Evolutionary conservation across 2,329 filamentous ascomycete species (phyloP).

Genomic region (Dendrostoma leiphaemia): DNA sequence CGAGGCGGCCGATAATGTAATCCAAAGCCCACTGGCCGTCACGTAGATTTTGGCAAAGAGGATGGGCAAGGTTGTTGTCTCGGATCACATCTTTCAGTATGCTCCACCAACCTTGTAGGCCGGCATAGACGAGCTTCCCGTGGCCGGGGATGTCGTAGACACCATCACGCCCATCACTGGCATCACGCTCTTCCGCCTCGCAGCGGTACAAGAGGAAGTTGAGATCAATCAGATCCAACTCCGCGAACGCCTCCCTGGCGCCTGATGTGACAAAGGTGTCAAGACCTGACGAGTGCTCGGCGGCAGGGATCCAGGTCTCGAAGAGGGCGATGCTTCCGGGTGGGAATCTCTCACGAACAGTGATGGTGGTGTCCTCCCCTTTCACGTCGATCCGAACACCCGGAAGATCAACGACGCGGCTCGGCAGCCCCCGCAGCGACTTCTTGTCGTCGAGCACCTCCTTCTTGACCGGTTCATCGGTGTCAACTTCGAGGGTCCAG

Average conservation of each 20-base stretch:
- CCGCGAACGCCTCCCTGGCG: constrained; percentile 73
- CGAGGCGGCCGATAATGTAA: constrained; percentile 76
- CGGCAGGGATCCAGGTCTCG: constrained; percentile 90
- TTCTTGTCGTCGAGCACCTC: constrained; percentile 66
- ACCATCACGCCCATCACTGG: constrained; percentile 78
- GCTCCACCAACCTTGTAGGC: constrained; percentile 99
- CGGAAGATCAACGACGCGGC: constrained; percentile 70
- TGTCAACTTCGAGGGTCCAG: constrained; percentile 89
- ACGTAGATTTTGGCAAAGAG: constrained; percentile 88
- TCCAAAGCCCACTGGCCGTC: constrained; percentile 91
- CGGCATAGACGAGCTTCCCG: constrained; percentile 87
- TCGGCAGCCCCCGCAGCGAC: constrained; percentile 78
- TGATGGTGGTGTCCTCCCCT: constrained; percentile 74
- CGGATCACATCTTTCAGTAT: constrained; percentile 79
- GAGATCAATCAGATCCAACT: constrained; percentile 75
- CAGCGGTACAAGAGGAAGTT: constrained; percentile 92
- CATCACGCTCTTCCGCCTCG: constrained; percentile 81
- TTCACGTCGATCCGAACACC: constrained; percentile 72
- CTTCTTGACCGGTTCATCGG: constrained; percentile 66
- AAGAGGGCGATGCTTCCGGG: constrained; percentile 94
- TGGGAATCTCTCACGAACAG: constrained; percentile 78
- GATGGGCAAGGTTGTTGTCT: constrained; percentile 89
- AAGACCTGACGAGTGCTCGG: constrained; percentile 78
- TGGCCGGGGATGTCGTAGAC: constrained; percentile 82
- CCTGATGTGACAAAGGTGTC: constrained; percentile 85